Base-by-base conservation (phyloP, 805 yeast genomes). In the Yarrowia sp. region DNA sequence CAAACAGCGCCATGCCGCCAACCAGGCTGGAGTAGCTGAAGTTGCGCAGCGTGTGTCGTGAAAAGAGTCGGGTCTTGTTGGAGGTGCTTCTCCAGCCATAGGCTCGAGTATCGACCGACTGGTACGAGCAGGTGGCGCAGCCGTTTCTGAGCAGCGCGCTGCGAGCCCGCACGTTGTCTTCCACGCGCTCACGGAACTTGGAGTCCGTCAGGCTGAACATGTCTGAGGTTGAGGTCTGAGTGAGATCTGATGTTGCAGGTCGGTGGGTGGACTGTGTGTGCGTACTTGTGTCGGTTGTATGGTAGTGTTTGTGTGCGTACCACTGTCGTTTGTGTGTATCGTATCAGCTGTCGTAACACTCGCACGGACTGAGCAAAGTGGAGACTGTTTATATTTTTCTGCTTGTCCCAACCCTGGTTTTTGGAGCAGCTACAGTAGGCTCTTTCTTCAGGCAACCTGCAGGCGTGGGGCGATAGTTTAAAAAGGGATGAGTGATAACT, bases 401-500 rank as follows among this genome's bases (percentile, higher is more conserved):
- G 35, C 50, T 31, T 31, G 50, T 45, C 50, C 50, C 50, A 45
- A 45, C 35, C 31, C 11, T 28, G 5, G 47, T 4, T 43, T 8
- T 28, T 42, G 47, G 28, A 22, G 28, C 4, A 22, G 28, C 28
- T 10, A 41, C 47, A 13, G 47, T 22, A 44, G 48, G 17, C 48
- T 28, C 33, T 18, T 10, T 18, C 14, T 7, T 28, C 17, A 10
- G 11, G 13, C 17, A 8, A 14, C 28, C 28, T 45, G 51, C 53
- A 48, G 53, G 53, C 53, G 53, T 48, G 53, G 53, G 53, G 53
- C 28, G 53, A 48, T 48, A 48, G 39, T 48, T 48, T 45, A 43
- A 22, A 22, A 3, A n/a, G 32, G 15, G 4, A 2, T 2, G 45
- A 17, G 13, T 17, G 45, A 9, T 17, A 18, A 7, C 8, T 15